These are phyloP conservation scores for Avena sativa DNA, from an alignment of 176 grass and related monocot species.

Conservation along the genomic window DNA sequence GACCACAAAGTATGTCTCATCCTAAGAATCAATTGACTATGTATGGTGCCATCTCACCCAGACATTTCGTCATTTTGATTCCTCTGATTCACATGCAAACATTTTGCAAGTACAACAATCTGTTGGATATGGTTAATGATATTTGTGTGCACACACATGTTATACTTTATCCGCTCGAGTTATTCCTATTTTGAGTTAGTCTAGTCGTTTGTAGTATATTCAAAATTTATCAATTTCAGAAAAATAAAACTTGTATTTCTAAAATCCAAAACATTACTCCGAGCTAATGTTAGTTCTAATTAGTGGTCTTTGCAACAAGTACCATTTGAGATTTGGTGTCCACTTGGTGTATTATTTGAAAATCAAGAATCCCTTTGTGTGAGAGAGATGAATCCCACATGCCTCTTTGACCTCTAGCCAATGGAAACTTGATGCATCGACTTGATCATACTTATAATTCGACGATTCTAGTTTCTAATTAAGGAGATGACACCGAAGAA, in stretches of 20 bases:
- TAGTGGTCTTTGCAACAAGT: not conserved
- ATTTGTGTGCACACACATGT: not conserved
- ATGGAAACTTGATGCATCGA: slow-evolving; percentile 81
- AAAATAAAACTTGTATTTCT: not conserved
- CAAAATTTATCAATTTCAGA: slow-evolving; percentile 37
- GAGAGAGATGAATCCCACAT: slow-evolving; percentile 60
- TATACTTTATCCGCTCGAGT: not conserved
- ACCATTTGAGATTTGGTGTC: not conserved
- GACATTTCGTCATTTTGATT: slow-evolving; percentile 7
- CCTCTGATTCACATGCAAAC: not conserved
- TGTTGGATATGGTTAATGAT: not conserved
- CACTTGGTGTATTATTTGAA: slow-evolving; percentile 92
- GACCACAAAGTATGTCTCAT: not conserved
- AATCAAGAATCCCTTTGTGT: slow-evolving; percentile 73
- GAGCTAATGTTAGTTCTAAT: not conserved
- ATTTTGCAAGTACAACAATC: not conserved
- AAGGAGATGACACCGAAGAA: not conserved
- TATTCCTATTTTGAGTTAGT: not conserved
- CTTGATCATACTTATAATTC: slow-evolving; percentile 66
- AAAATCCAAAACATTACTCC: not conserved
- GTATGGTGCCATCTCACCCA: slow-evolving; percentile 8
- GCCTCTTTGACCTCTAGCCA: slow-evolving; percentile 68
- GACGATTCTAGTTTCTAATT: not conserved
- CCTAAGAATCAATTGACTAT: not conserved
- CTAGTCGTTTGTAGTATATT: slow-evolving; percentile 56